These are phyloP conservation scores for Populus davidiana DNA, from an alignment of 345 rosid genomes.

Conservation along the genomic window DNA sequence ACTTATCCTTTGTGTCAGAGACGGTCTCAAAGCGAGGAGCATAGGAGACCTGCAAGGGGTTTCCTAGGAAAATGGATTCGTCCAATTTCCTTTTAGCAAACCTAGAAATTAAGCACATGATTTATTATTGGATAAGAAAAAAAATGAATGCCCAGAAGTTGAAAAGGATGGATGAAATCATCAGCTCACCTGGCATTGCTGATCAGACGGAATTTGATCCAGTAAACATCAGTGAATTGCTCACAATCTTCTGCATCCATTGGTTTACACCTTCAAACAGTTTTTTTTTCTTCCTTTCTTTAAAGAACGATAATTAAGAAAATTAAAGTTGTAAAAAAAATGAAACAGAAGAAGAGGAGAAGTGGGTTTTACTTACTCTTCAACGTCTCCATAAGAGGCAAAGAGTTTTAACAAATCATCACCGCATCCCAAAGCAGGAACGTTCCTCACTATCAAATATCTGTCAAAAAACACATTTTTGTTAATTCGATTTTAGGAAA, in stretches of 20 bases:
- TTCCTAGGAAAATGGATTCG: constrained; percentile 70
- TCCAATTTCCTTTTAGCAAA: constrained; percentile 92
- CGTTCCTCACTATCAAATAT: constrained; percentile 77
- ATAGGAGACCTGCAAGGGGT: constrained; percentile 64
- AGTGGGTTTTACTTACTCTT: constrained; percentile 52
- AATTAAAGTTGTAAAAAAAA: not conserved
- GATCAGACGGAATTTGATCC: constrained; percentile 66
- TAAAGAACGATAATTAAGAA: not conserved
- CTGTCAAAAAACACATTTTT: constrained; percentile 24
- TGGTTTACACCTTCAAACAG: constrained; percentile 56
- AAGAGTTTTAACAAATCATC: constrained; percentile 73
- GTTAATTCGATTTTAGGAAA: not conserved
- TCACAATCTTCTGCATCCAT: constrained; percentile 92
- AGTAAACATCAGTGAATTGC: constrained; percentile 73
- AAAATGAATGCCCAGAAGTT: not conserved
- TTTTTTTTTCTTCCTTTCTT: too few species aligned
- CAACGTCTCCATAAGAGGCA: constrained; percentile 68
- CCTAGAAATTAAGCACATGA: constrained; percentile 27
- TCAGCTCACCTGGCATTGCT: constrained; percentile 65
- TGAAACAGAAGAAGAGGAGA: not conserved
- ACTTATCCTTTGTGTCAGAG: constrained; percentile 67
- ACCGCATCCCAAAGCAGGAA: constrained; percentile 91
- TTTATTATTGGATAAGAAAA: not conserved
- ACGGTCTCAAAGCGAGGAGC: constrained; percentile 77
- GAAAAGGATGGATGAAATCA: not conserved